These are phyloP conservation scores for Amauroascus niger DNA, from an alignment of 2,329 filamentous ascomycete genomes.

Conservation along the genomic window DNA sequence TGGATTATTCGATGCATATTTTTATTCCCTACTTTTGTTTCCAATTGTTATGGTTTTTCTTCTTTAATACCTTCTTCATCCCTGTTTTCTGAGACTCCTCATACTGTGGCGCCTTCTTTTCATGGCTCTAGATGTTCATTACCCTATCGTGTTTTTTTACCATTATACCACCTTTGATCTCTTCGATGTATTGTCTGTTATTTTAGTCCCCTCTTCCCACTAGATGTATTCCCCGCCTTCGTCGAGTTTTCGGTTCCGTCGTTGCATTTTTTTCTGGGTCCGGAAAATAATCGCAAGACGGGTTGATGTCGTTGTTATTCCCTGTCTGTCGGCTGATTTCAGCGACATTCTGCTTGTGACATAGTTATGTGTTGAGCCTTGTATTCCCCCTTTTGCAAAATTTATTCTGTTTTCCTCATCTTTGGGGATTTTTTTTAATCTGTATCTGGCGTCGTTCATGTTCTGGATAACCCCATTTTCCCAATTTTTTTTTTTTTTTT, in stretches of 20 bases:
- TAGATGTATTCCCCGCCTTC: background rate
- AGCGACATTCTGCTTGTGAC: background rate
- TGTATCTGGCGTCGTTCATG: background rate
- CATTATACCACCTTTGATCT: constrained; percentile 11
- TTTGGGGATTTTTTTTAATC: background rate
- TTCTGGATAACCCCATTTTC: background rate
- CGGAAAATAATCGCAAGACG: background rate
- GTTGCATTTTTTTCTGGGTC: background rate
- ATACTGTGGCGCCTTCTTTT: background rate
- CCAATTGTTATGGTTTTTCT: background rate
- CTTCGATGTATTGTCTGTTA: background rate
- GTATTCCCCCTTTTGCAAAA: constrained; percentile 1
- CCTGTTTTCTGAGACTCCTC: background rate
- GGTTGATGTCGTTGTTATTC: background rate
- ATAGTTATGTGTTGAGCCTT: background rate
- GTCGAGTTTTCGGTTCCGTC: background rate
- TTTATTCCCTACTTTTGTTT: background rate
- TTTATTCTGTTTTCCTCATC: background rate
- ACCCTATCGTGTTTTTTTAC: constrained; percentile 8
- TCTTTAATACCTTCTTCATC: background rate
- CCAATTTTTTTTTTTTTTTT: background rate
- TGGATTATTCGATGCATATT: background rate
- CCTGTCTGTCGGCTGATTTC: background rate
- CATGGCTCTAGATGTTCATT: background rate
- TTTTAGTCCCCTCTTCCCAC: background rate